These are phyloP conservation scores for Pseudocercospora ulei DNA, from an alignment of 2,329 filamentous ascomycete genomes.

Conservation along the genomic window DNA sequence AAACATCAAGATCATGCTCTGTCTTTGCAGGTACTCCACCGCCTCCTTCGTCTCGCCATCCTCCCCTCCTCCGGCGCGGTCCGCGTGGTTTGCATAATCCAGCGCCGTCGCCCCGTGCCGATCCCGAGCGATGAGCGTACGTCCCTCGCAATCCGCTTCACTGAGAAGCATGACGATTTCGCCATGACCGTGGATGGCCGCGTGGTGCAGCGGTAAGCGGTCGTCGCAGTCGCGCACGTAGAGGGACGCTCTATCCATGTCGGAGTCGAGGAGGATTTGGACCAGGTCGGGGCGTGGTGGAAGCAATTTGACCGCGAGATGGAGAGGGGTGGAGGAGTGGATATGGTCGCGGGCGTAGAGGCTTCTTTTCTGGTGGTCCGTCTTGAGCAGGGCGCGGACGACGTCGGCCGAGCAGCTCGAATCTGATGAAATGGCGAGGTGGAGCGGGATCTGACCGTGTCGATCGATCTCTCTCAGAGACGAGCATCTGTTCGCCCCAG, in stretches of 20 bases:
- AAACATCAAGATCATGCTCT: too few species aligned
- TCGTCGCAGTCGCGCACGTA: neutral
- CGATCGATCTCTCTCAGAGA: neutral
- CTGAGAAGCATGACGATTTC: neutral
- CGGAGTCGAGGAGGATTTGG: neutral
- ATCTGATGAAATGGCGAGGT: too few species aligned
- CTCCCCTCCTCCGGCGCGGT: too few species aligned
- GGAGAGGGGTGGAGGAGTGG: conserved; percentile 2
- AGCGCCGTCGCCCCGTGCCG: conserved; percentile 4
- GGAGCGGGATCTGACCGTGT: conserved; percentile 2
- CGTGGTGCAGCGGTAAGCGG: neutral
- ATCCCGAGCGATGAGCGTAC: neutral
- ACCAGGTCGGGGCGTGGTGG: neutral
- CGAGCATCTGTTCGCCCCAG: too few species aligned
- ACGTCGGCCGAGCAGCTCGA: neutral
- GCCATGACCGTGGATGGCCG: neutral
- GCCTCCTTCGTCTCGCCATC: too few species aligned
- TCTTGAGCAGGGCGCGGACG: neutral
- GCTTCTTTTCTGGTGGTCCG: neutral
- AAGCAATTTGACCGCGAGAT: neutral
- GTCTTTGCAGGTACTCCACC: too few species aligned
- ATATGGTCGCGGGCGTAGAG: neutral
- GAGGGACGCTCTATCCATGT: neutral
- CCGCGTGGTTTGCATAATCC: too few species aligned
- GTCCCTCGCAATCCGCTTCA: neutral